These are phyloP conservation scores for Penstemon barbatus DNA, from an alignment of 257 asterid genomes.

Conservation along the genomic window DNA sequence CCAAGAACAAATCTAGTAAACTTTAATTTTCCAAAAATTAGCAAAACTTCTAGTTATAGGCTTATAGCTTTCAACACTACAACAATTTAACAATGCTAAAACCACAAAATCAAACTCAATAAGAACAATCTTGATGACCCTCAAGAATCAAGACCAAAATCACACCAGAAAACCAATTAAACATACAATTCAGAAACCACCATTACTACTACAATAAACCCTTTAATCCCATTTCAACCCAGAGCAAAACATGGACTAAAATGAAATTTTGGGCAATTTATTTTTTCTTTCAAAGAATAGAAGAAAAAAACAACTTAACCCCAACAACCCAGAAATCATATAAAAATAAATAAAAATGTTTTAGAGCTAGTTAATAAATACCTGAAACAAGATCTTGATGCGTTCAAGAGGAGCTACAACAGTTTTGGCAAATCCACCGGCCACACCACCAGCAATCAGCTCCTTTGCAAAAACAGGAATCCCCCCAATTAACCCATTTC, in stretches of 20 bases:
- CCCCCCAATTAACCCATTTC: slow-evolving; percentile 55
- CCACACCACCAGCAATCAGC: slow-evolving; percentile 87
- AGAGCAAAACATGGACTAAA: background rate
- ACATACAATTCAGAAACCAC: background rate
- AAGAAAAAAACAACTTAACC: background rate
- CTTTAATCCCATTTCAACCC: background rate
- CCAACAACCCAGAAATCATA: slow-evolving; percentile 12
- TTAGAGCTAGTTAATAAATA: slow-evolving; percentile 4
- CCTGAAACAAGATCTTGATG: slow-evolving; percentile 94
- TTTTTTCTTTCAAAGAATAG: too few species aligned
- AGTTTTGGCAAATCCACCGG: slow-evolving; percentile 93
- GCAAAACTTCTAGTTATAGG: background rate
- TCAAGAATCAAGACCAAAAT: background rate
- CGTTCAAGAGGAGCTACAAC: slow-evolving; percentile 97
- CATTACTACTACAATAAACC: background rate
- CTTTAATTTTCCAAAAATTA: too few species aligned
- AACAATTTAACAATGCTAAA: slow-evolving; percentile 2
- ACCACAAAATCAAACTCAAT: background rate
- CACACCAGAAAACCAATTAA: background rate
- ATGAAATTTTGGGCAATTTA: too few species aligned
- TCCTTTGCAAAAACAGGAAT: slow-evolving; percentile 80
- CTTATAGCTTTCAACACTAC: slow-evolving; percentile 11
- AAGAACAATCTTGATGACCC: background rate
- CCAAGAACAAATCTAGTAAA: too few species aligned
- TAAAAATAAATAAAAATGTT: background rate